Percentiles rank a stretch among this genome's conserved stretches.
phyloP scores from a whole-genome alignment of 2,329 filamentous ascomycete species.

The Calonectria multiphialidica region DNA sequence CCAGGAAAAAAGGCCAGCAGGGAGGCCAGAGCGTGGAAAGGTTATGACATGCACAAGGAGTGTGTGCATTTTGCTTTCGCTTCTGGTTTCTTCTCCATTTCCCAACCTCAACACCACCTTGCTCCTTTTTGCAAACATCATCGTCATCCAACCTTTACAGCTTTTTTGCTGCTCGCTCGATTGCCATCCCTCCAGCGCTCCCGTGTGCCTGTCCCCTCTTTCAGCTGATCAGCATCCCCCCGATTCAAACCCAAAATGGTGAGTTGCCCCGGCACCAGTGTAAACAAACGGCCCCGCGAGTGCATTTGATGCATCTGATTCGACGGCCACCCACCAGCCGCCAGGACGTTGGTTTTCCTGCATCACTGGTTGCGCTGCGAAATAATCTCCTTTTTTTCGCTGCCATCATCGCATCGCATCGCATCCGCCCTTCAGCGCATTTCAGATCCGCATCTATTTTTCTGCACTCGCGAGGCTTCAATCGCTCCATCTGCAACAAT shows the following conservation, averaged over 20 bases:
- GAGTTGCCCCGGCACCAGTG: conserved; percentile 52
- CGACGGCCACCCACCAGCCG: conserved; percentile 41
- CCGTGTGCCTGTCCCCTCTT: conserved; percentile 8
- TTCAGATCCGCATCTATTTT: conserved; percentile 29
- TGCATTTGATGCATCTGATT: conserved; percentile 45
- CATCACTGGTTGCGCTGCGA: conserved; percentile 29
- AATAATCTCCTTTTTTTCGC: conserved; percentile 23
- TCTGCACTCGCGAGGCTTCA: conserved; percentile 17
- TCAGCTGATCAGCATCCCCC: conserved; percentile 33
- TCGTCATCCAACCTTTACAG: background rate
- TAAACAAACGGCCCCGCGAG: conserved; percentile 52
- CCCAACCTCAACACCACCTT: conserved; percentile 41
- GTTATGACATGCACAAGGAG: conserved; percentile 37
- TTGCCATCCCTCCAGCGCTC: background rate
- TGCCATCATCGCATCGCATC: conserved; percentile 25
- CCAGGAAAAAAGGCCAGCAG: conserved; percentile 38
- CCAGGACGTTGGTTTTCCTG: conserved; percentile 39
- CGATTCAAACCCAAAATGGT: conserved; percentile 49
- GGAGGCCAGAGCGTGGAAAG: conserved; percentile 41
- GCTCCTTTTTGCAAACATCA: conserved; percentile 6
- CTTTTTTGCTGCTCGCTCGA: background rate
- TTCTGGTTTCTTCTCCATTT: conserved; percentile 22
- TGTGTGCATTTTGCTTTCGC: conserved; percentile 37
- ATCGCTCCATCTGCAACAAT: conserved; percentile 46
- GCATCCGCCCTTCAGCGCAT: conserved; percentile 16